Conservation (phyloP, 1,139 yeast genomes). For the Diutina catenulata region DNA sequence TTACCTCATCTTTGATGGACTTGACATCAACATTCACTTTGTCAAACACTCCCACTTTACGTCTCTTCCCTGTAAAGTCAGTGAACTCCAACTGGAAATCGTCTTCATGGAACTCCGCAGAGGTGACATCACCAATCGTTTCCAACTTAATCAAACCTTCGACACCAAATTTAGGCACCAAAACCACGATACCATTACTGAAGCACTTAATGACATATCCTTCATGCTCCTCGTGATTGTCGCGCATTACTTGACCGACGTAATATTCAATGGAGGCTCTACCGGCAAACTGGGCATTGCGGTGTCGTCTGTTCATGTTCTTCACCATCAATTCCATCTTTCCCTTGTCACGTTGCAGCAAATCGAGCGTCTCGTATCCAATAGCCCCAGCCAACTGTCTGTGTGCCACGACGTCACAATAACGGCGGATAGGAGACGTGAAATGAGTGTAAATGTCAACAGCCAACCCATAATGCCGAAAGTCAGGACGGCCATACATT, state of each 20-base stretch:
- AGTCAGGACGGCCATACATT: conserved; percentile 85
- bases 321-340: conserved; percentile 85
- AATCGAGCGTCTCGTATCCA: conserved; percentile 77
- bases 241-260: conserved; percentile 95
- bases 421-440: conserved; percentile 96
- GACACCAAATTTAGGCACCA: conserved; percentile 95
- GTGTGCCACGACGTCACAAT: conserved; percentile 95
- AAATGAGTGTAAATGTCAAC: conserved; percentile 96
- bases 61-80: conserved; percentile 27
- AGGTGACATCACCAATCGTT: conserved; percentile 51
- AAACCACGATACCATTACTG: conserved; percentile 87
- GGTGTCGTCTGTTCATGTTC: conserved; percentile 86
- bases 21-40: conserved; percentile 73
- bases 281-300: conserved; percentile 98
- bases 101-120: conserved; percentile 69
- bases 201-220: conserved; percentile 90
- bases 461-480: conserved; percentile 94
- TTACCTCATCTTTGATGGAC: conserved; percentile 72
- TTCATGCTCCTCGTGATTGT: conserved; percentile 58
- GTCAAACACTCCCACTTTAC: conserved; percentile 67
- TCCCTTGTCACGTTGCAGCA: conserved; percentile 74
- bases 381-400: conserved; percentile 96
- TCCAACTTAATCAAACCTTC: conserved; percentile 86
- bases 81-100: conserved; percentile 54
- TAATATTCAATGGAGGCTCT: conserved; percentile 95